These are phyloP conservation scores for Coemansia sp. DNA, from an alignment of 192 early-diverging fungal species.

Conservation along the genomic window DNA sequence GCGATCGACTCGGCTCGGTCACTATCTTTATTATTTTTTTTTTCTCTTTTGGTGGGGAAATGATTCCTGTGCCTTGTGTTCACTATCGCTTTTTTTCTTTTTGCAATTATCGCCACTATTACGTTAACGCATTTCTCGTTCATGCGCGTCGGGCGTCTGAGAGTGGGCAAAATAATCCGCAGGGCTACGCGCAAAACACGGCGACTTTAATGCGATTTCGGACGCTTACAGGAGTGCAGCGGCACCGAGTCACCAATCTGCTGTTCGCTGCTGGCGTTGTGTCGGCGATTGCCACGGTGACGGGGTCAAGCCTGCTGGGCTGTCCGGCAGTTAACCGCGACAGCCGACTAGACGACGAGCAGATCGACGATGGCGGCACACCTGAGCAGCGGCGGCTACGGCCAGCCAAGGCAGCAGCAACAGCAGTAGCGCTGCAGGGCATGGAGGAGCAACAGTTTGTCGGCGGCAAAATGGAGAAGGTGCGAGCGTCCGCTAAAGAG, in stretches of 20 bases:
- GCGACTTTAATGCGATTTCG: conserved; percentile 45
- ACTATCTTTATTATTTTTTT: not conserved
- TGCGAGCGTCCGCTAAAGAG: not conserved
- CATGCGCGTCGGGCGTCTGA: not conserved
- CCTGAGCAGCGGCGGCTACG: not conserved
- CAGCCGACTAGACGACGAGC: conserved; percentile 31
- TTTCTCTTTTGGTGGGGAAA: not conserved
- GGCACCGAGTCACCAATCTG: conserved; percentile 51
- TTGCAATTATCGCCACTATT: not conserved
- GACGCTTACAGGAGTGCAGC: conserved; percentile 47
- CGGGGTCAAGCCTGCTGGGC: conserved; percentile 49
- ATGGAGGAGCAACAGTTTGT: conserved; percentile 22
- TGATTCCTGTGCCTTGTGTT: too few species aligned
- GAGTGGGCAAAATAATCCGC: not conserved
- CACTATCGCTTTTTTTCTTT: not conserved
- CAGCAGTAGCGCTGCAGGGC: conserved; percentile 9
- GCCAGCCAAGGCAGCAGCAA: not conserved
- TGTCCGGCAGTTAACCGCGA: conserved; percentile 52
- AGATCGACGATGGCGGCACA: not conserved
- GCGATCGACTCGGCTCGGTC: not conserved
- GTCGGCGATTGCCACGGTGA: conserved; percentile 49
- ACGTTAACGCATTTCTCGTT: not conserved
- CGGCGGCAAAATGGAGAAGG: conserved; percentile 20
- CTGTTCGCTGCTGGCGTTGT: conserved; percentile 46
- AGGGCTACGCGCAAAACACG: not conserved